Base-by-base conservation (phyloP, 2,329 filamentous ascomycete genomes). In the Trichoderma harzianum region DNA sequence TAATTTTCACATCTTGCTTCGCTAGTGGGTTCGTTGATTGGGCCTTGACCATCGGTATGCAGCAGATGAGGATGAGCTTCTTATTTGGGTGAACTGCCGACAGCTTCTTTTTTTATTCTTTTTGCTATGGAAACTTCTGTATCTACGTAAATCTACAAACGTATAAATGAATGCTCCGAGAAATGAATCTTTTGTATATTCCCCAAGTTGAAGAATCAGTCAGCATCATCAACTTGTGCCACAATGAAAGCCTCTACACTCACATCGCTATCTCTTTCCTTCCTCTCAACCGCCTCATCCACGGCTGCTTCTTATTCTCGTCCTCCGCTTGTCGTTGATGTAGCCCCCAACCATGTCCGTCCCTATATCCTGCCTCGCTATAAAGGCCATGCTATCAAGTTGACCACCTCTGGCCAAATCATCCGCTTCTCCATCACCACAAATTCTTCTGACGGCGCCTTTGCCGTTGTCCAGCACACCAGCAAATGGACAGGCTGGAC, bases 331-430 rank as follows among this genome's bases (percentile, higher is more conserved):
- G 43, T 71, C 7, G 76, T 77, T 8, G 67, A 76, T 7, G 43
- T 36, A 11, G 76, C 76, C 4, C 76, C 76, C 2, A 72, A 75
- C 43, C 65, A 73, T 53, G 55, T 74, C 12, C 75, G 75, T 2
- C 75, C 76, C 4, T 77, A 77, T n/a, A 76, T 77, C 24, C 70
- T 77, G 24, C 76, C 76, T 16, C 74, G 72, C 14, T 77, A 75
- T 70, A 69, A 72, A 28, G 76, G 76, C 55, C 73, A 72, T 12
- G 75, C 75, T 43, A 69, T 75, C 55, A 71, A 73, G 60, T 65
- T 77, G 57, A 76, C 76, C 6, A 26, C 68, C 12, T 73, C 75
- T 5, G 68, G 68, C 8, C 75, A 76, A 72, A 74, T 73, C 57
- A 75, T 76, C 53, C 73, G 74, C 53, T 75, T 73, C 60, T 76